Evolutionary conservation across 441 rosid species (phyloP), one percentile per base, ranked within the genome.

Genomic region (Biscutella laevigata): DNA sequence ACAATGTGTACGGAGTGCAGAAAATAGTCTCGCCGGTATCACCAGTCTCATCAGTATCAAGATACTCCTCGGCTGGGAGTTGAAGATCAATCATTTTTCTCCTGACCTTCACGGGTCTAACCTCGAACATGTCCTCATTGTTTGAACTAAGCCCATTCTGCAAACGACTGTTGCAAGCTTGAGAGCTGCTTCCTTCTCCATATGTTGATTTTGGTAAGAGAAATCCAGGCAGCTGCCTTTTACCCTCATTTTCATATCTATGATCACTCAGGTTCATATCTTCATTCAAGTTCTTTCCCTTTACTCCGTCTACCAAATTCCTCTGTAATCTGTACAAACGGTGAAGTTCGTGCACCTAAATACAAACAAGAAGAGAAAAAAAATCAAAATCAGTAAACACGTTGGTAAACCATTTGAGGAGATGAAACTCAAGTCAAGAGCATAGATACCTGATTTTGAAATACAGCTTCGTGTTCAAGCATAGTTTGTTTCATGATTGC

Each of bases 31-130:
- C 77, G 60, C 66, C 56, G 24, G 60, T 44, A 49, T 67, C 71
- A 61, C 70, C 78, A 28, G 60, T 71, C 46, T 78, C 94, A 59
- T 84, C 91, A 11, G 73, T 65, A 56, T 77, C 85, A 40, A 87
- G 74, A 77, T 81, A 85, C 44, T 71, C 78, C 59, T 88, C 86
- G 2, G 88, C 96, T 9, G 96, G 96, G 66, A 87, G 94, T 52
- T 70, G 85, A 69, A 91, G 92, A 77, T 91, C 96, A 51, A 91
- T 68, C 81, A 77, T 78, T 71, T 66, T 84, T 71, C 77, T 85
- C 68, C 84, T 60, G 46, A 61, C 74, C 61, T 81, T 85, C 26
- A 70, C 34, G 43, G 86, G 81, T 64, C 77, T 73, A 43, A 73
- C 78, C 43, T 77, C 80, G 37, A 70, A 43, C 52, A 69, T 64